Percentiles rank a stretch among this genome's conserved stretches.
These are phyloP conservation scores for Trichomonas tenax DNA, from an alignment of 208 protist genomes.

Conservation along the genomic window DNA sequence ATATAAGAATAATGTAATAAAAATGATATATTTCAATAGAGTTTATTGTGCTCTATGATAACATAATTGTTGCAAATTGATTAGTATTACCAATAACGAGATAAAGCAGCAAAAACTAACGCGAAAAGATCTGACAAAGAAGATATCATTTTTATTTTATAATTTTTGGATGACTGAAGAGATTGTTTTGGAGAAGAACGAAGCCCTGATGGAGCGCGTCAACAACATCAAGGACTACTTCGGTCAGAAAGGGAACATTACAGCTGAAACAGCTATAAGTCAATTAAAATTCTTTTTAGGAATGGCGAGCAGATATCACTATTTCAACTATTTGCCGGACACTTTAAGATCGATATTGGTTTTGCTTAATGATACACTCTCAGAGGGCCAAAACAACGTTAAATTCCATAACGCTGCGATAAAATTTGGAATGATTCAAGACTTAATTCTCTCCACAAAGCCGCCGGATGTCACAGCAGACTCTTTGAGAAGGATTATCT, in stretches of 20 bases:
- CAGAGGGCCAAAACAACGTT: background rate
- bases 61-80: too few relatives aligned
- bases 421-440: background rate
- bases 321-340: background rate
- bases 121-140: too few relatives aligned
- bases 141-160: too few relatives aligned
- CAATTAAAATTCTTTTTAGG: background rate
- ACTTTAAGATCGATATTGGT: background rate
- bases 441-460: background rate
- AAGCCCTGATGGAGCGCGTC: background rate
- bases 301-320: background rate
- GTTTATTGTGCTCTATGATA: too few relatives aligned
- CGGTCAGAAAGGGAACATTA: background rate
- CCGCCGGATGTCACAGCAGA: background rate
- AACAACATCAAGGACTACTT: background rate
- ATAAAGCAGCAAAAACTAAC: too few relatives aligned
- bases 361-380: background rate
- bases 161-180: background rate
- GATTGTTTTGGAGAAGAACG: background rate
- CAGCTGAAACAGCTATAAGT: background rate
- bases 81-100: too few relatives aligned
- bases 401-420: background rate
- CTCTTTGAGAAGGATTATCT: background rate
- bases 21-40: too few relatives aligned
- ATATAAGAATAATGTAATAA: too few relatives aligned